Evolutionary conservation across 805 yeast genomes (phyloP), one percentile per base, ranked within the genome.

Genomic region (Kluyveromyces siamensis): DNA sequence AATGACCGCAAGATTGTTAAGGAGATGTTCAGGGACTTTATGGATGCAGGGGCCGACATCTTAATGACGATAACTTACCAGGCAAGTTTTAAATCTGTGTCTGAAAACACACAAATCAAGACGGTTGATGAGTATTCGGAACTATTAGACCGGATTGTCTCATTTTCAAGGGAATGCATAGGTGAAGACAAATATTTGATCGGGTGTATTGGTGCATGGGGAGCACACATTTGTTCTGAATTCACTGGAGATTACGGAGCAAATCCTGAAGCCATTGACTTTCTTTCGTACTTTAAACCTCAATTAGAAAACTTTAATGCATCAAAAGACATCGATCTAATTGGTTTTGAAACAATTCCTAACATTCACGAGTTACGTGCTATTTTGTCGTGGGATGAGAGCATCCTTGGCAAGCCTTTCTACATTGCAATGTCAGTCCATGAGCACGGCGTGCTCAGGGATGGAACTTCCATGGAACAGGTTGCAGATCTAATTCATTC

Each of bases 161-260:
- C 40, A 0, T 61, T 59, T 42, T 52, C 58, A 8, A 50, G 64
- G n/a, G 47, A 46, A 6, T 54, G 60, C 40, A 52, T 58, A 21
- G 64, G 62, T 27, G 51, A 54, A 4, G 57, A 55, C 16, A 50
- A 44, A 40, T 60, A 57, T 45, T 47, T 58, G 36, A 52, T 61
- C 1, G 95, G 86, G 0, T 77, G 86, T 8, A 65, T 85, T 37
- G 96, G 95, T 0, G 87, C 95, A 0, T 87, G 78, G 60, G 95
- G 90, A 1, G 85, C 90, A 0, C 79, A 67, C 54, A 59, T 83
- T 37, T 79, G 83, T 27, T 72, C 83, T 0, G 96, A 87, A 57
- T 87, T 82, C 56, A 78, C 82, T 3, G 95, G 95, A 1, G 72
- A 80, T 45, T 85, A 84, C 60, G 73, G 71, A 17, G 42, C 45